phyloP scores from a whole-genome alignment of 371 early-diverging fungal species.

The Syncephalastrum sp. region DNA sequence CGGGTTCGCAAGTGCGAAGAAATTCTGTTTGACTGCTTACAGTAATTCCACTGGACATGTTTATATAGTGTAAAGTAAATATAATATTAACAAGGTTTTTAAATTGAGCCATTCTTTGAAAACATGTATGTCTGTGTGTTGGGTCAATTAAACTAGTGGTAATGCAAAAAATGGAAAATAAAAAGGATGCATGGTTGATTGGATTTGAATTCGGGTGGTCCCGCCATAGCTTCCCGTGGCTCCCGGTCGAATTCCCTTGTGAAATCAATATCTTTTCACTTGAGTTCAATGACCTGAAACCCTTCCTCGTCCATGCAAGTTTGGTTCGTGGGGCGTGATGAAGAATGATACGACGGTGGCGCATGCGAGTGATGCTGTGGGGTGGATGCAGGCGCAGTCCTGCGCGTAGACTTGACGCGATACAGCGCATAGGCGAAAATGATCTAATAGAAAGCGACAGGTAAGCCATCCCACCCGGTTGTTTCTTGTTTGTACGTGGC shows the following conservation, averaged over 20 bases:
- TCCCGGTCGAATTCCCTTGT: neutral
- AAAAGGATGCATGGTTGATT: neutral
- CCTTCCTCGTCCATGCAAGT: slow-evolving; percentile 22
- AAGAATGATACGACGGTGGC: slow-evolving; percentile 1
- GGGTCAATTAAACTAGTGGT: neutral
- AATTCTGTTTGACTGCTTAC: slow-evolving; percentile 27
- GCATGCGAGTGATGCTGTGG: neutral
- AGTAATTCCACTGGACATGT: neutral
- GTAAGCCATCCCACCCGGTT: neutral
- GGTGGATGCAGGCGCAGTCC: slow-evolving; percentile 6
- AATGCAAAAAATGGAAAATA: neutral
- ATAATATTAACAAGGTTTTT: no score
- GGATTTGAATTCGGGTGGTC: slow-evolving; percentile 1
- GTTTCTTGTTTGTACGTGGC: no score
- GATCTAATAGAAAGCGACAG: slow-evolving; percentile 6
- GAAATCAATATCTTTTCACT: slow-evolving; percentile 12
- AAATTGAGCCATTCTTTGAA: no score
- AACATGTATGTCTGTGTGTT: no score
- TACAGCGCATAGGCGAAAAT: slow-evolving; percentile 25
- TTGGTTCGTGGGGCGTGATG: neutral
- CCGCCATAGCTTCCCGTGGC: no score
- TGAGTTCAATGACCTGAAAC: slow-evolving; percentile 28
- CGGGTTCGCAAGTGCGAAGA: slow-evolving; percentile 53
- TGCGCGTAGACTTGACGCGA: slow-evolving; percentile 15
- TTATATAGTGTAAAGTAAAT: no score